Percentiles rank a stretch among this genome's conserved stretches.
phyloP scores from a whole-genome alignment of 2,329 filamentous ascomycete genomes.

The Chaetomium globosum region DNA sequence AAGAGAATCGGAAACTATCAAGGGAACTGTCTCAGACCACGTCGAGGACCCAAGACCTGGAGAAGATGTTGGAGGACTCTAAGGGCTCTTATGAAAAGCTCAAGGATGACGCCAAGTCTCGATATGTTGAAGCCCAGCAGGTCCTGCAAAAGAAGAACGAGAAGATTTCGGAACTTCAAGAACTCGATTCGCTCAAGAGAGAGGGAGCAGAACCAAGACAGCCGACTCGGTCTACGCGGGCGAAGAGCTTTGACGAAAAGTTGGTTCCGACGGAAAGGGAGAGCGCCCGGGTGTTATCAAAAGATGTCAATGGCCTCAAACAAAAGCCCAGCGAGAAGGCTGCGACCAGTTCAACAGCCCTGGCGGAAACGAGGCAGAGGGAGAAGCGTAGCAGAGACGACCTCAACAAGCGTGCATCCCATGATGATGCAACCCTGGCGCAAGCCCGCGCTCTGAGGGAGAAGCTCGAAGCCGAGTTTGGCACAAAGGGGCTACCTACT shows the following conservation, averaged over 20 bases:
- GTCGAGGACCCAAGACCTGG: slow-evolving; percentile 39
- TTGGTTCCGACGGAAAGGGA: slow-evolving; percentile 29
- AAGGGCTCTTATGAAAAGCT: slow-evolving; percentile 54
- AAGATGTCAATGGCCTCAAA: slow-evolving; percentile 30
- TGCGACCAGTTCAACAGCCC: neutral
- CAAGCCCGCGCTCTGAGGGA: slow-evolving; percentile 35
- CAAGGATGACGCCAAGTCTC: slow-evolving; percentile 56
- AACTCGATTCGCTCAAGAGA: slow-evolving; percentile 52
- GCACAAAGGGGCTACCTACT: slow-evolving; percentile 24
- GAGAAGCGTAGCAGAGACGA: slow-evolving; percentile 21
- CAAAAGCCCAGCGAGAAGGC: slow-evolving; percentile 22
- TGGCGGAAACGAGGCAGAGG: slow-evolving; percentile 14
- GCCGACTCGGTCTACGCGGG: slow-evolving; percentile 32
- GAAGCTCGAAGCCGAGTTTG: slow-evolving; percentile 36
- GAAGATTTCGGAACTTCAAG: slow-evolving; percentile 60
- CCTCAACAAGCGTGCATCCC: slow-evolving; percentile 24
- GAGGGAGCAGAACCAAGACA: slow-evolving; percentile 27
- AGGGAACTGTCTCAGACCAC: slow-evolving; percentile 39
- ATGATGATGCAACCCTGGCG: slow-evolving; percentile 32
- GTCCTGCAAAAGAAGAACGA: slow-evolving; percentile 60
- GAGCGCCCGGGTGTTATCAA: slow-evolving; percentile 22
- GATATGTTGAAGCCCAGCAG: slow-evolving; percentile 58
- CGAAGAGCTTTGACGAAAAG: slow-evolving; percentile 40
- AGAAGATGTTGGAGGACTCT: slow-evolving; percentile 36
- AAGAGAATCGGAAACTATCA: slow-evolving; percentile 43